Conservation (phyloP, 1,284 basidiomycete species). For the Trichosporon sp. region DNA sequence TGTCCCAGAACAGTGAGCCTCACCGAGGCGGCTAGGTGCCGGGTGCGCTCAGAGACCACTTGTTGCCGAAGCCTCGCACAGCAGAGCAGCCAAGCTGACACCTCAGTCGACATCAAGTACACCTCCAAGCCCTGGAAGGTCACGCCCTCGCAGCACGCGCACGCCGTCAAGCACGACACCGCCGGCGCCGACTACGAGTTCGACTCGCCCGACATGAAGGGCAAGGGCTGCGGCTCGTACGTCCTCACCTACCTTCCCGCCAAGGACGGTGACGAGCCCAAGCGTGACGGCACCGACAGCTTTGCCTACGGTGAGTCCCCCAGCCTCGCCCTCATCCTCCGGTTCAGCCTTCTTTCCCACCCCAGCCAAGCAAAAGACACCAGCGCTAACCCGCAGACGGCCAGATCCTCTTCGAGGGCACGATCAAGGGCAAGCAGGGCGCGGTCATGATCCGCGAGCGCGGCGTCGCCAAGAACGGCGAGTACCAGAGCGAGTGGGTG, state of each 20-base stretch:
- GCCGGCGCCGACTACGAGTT: slow-evolving; percentile 1
- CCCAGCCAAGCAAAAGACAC: neutral
- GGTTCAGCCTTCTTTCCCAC: no score
- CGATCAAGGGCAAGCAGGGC: slow-evolving; percentile 12
- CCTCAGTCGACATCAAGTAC: neutral
- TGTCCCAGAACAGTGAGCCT: neutral
- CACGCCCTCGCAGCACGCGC: neutral
- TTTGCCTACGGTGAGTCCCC: slow-evolving; percentile 6
- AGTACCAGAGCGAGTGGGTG: slow-evolving; percentile 6
- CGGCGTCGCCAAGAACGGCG: neutral
- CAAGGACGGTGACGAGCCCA: neutral
- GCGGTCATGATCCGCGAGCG: slow-evolving; percentile 8
- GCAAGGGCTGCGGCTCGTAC: slow-evolving; percentile 8
- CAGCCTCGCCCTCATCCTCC: neutral
- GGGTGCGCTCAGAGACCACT: no score
- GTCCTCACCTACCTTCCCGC: neutral
- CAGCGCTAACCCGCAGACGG: slow-evolving; percentile 4
- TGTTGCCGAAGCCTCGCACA: no score
- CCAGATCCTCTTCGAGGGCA: slow-evolving; percentile 14
- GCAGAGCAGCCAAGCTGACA: neutral
- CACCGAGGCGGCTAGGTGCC: neutral
- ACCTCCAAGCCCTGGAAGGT: slow-evolving; percentile 5
- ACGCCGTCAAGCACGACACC: neutral
- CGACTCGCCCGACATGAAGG: slow-evolving; percentile 3
- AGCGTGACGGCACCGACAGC: neutral